Evolutionary conservation across 768 basidiomycete genomes (phyloP), one percentile per base, ranked within the genome.

Genomic region (Hortiboletus flavorubellus): DNA sequence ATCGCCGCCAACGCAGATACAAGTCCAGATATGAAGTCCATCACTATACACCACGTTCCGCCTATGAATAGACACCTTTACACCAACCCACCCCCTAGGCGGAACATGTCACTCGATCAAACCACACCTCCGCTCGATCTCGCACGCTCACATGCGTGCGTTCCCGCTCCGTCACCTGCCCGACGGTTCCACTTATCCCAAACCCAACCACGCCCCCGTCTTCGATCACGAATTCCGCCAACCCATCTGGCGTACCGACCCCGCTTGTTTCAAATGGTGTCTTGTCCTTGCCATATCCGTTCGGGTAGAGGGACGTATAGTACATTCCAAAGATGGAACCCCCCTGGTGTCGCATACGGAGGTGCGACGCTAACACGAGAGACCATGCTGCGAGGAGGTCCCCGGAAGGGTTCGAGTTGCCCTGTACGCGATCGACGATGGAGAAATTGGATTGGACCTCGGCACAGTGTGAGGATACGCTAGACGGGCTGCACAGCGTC

Each of bases 271-370:
- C 68, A 18, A 68, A 77, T 9, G 75, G 73, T 6, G 63, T 72
- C 26, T 34, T 47, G 43, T 77, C 69, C 21, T 55, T 62, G 14
- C 78, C 76, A 46, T 72, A 77, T 5, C 77, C 76, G 0, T 69
- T 26, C 1, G 74, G 71, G 57, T 72, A 77, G 3, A 76, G 60
- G 3, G 59, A 59, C 7, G 71, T 65, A 3, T 64, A 48, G 11
- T 51, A 23, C 5, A 68, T 34, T 0, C 42, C 42, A 51, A 73
- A 75, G 8, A 51, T 37, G 10, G 60, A 33, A 10, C 56, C 68
- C 26, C 56, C 51, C 35, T 34, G 23, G 51, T 61, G 63, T 16
- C 40, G 52, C 50, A 74, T 46, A 5, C 74, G 72, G 16, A 76
- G 37, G 56, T 80, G 77, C n/a, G 73, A 69, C 0, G 68, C 62